Base-by-base conservation (phyloP, 331 rosid genomes). In the Acacia concinna region DNA sequence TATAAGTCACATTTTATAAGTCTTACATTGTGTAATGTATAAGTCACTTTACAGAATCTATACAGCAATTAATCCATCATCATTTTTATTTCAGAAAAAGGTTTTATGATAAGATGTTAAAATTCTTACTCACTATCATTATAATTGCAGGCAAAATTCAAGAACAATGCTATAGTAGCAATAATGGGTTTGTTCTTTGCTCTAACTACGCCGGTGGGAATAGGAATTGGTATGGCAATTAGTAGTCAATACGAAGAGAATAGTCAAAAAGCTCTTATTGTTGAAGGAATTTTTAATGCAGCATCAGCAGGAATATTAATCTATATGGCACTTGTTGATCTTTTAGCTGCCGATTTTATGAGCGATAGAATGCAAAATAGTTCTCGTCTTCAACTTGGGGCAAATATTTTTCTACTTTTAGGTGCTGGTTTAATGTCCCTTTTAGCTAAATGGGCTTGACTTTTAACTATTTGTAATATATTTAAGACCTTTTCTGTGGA, bases 301-400 rank as follows among this genome's bases (percentile, higher is more conserved):
- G 85, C 91, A 12, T 86, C 95, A 0, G 85, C 85, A 8, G 92
- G 92, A 8, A 86, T 90, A 12, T 78, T 90, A 31, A 90, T 90
- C 27, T 90, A 90, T 52, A 87, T 87, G 95, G 49, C 95, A 0
- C 83, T 87, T 0, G 92, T 87, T 27, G 91, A 90, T 78, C 79
- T 90, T 0, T 66, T 87, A 38, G 91, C 92, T 0, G 87, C 85
- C 2, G 95, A 90, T 83, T 88, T 90, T 13, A 86, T 88, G 92
- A 73, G 46, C 47, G 80, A 79, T 1, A 88, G 51, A 54, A 41
- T 88, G 84, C 92, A 81, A 60, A 75, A n/a, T 41, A 88, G 52
- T 62, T 40, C 37, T 1, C 56, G 4, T 17, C 69, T 64, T 32
- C 44, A 17, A 34, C 6, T 87, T 0, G 87, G 83, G 14, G 84